Percentiles rank a stretch among this genome's conserved stretches.
Conservation (phyloP, 352 stramenopile species). For the Globisporangium megalacanthum region DNA sequence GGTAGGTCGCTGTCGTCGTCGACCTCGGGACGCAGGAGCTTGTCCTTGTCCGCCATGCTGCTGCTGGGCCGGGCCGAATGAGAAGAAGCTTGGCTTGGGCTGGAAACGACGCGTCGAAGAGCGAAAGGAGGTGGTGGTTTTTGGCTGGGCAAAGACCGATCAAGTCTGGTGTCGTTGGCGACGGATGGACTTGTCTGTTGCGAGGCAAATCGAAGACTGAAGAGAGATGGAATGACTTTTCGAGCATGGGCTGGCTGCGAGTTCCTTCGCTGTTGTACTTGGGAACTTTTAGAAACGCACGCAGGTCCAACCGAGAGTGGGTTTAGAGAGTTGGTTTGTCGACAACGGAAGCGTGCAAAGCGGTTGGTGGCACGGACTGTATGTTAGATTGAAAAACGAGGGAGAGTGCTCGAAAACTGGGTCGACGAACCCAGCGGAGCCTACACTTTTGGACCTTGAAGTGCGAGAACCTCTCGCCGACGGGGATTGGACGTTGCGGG, state of each 20-base stretch:
- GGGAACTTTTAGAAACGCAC: too few relatives aligned
- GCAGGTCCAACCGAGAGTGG: background rate
- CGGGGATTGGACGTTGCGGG: background rate
- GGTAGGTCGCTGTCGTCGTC: constrained; percentile 33
- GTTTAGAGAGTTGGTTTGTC: background rate
- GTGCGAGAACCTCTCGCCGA: background rate
- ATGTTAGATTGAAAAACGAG: too few relatives aligned
- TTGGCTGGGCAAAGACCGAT: background rate
- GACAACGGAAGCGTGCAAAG: background rate
- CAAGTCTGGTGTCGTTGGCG: too few relatives aligned
- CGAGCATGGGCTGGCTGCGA: too few relatives aligned
- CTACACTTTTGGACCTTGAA: background rate
- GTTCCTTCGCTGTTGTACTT: too few relatives aligned
- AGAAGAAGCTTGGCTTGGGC: too few relatives aligned
- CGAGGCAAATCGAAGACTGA: background rate
- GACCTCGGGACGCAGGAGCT: constrained; percentile 27
- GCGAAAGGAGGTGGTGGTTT: background rate
- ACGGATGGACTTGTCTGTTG: background rate
- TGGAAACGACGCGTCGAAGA: too few relatives aligned
- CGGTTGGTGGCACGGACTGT: background rate
- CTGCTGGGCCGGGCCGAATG: too few relatives aligned
- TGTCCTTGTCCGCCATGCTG: constrained; percentile 22
- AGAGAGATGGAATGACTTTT: background rate
- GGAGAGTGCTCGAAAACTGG: too few relatives aligned
- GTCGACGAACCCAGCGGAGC: too few relatives aligned